Evolutionary conservation across 1,139 yeast species (phyloP), one percentile per base, ranked within the genome.

Genomic region (Sugiyamaella sp.): DNA sequence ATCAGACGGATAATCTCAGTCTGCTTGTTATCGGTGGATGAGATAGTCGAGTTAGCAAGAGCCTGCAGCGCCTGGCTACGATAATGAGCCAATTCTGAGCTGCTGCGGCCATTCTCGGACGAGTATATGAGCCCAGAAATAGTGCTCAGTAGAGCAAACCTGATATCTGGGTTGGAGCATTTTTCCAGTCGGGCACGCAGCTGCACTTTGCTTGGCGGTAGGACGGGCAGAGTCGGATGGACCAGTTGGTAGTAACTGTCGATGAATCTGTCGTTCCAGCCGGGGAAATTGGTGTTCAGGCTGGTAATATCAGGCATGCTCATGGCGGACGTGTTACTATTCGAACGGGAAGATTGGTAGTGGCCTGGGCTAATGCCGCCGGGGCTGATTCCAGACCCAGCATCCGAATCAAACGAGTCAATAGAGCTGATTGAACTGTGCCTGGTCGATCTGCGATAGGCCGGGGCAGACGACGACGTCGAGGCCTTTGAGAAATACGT

Each of bases 221-320:
- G 64, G 22, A 74, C 56, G 4, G 78, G 78, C 51, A 74, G 61
- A n/a, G 70, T 62, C 6, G 74, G 74, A 55, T 74, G 77, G 51
- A 73, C 66, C 38, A 64, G 61, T 54, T 67, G 66, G 59, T 73
- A 74, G 57, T 74, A 74, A 25, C 64, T 59, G 57, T 71, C 74
- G 41, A 74, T 64, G 40, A 62, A 65, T 16, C 65, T 60, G 40
- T 72, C 73, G 54, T 69, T 68, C 68, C 71, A 67, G 20, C 62
- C 64, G 14, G 65, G 59, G 29, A 49, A 46, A 17, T 20, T 22
- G 12, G 51, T 21, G 40, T 27, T 27, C 27, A 14, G 14, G n/a
- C 6, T 33, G 17, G 47, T 21, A 20, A 50, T 46, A 22, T 54
- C 57, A 3, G 47, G 32, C 6, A 43, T 25, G 6, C 38, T 27